A percentile compares a stretch with the other conserved stretches of the same genome.
These are phyloP conservation scores for Chloropicon primus DNA, from an alignment of 139 green algal species.

Conservation along the genomic window DNA sequence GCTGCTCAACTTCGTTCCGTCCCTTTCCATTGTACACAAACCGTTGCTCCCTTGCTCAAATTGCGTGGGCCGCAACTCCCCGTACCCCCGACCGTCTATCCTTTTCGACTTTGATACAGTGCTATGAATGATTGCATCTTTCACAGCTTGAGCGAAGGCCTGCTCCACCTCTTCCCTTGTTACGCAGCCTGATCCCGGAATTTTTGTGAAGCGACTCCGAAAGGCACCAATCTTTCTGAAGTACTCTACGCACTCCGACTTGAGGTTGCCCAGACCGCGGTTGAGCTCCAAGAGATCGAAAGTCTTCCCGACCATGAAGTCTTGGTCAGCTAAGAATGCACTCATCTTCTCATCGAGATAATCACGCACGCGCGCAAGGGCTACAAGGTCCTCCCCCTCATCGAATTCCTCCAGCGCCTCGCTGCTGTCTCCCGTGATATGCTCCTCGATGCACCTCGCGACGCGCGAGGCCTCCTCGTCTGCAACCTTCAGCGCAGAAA, in stretches of 20 bases:
- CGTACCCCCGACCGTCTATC: neutral
- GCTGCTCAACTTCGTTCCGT: neutral
- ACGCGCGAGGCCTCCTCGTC: neutral
- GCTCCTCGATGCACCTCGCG: neutral
- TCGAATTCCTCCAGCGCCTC: neutral
- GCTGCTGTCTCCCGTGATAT: neutral
- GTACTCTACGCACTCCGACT: neutral
- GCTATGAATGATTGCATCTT: neutral
- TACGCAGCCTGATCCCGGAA: neutral
- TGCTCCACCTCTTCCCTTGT: neutral
- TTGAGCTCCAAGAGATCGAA: neutral
- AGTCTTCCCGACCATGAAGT: neutral
- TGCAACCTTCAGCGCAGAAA: neutral
- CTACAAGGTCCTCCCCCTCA: neutral
- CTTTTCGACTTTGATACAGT: neutral
- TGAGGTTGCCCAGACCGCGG: neutral
- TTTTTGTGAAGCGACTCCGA: neutral
- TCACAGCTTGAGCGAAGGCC: neutral
- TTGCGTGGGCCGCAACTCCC: neutral
- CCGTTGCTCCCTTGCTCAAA: neutral
- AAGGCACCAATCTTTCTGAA: neutral
- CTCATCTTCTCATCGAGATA: neutral
- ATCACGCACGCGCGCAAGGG: neutral
- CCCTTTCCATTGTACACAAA: neutral
- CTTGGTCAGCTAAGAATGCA: neutral